Base-by-base conservation (phyloP, 2,329 filamentous ascomycete genomes). In the Talaromyces sp. region DNA sequence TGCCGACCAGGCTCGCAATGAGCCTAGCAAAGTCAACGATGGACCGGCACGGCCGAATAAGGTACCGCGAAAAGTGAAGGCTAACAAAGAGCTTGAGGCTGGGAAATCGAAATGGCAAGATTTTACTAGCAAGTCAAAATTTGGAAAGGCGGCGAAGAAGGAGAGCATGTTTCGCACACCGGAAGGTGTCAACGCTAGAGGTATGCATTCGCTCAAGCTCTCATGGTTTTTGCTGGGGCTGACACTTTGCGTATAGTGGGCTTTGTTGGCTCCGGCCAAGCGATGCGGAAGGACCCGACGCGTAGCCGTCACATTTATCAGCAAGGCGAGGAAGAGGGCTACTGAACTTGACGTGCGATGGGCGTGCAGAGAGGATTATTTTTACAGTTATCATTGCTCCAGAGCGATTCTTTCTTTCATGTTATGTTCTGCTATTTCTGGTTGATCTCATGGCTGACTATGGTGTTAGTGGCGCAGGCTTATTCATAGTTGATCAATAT, bases 131-230 rank as follows among this genome's bases (percentile, higher is more conserved):
- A 97, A 96, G 77, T 82, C 83, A 66, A 88, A 87, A 74, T 76
- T 82, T 66, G 80, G 82, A n/a, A 93, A 92, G 74, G 82, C 87
- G 62, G 77, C 76, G 27, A 94, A 94, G 81, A 97, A 97, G 80
- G 92, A 97, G 58, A 96, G 92, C 83, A 97, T 97, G 93, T 97
- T 97, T 77, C 89, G 93, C 56, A 97, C 93, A 2, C 92, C 93
- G 0, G 93, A 96, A 37, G 89, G 92, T 67, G 86, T 95, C 27
- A 87, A 92, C 73, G 93, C 91, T 65, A 87, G 93, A 90, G 93
- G 93, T 96, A 81, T 31, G 27, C 52, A 67, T 67, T 50, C 41
- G 65, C 16, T 24, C n/a, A 37, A 61, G 66, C 11, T 63, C 37
- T 60, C 58, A n/a, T 64, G 47, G 13, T 49, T 27, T 52, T 43